phyloP scores from a whole-genome alignment of 2,329 filamentous ascomycete genomes.

The Penicillium sp. region DNA sequence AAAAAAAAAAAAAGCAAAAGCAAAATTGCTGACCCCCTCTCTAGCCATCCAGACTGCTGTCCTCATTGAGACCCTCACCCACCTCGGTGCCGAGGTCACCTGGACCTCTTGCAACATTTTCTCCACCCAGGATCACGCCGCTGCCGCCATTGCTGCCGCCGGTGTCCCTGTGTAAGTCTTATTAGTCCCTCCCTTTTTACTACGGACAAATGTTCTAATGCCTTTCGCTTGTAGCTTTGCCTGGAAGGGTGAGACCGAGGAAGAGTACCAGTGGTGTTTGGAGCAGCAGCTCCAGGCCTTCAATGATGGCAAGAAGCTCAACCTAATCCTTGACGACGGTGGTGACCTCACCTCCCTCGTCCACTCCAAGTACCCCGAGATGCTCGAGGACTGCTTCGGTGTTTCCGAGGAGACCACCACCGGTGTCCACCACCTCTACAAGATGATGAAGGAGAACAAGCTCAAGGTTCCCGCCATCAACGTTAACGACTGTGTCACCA shows the following conservation, averaged over 20 bases:
- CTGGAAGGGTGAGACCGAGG: slow-evolving; percentile 93
- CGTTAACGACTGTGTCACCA: slow-evolving; percentile 99
- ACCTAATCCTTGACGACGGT: slow-evolving; percentile 98
- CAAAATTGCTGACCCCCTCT: slow-evolving; percentile 11
- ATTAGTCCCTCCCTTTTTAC: slow-evolving; percentile 26
- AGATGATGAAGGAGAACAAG: slow-evolving; percentile 87
- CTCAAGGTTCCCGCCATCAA: slow-evolving; percentile 96
- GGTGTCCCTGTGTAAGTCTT: slow-evolving; percentile 74
- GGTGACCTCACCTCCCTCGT: slow-evolving; percentile 95
- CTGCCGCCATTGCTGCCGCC: slow-evolving; percentile 89
- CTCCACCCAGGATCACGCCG: slow-evolving; percentile 97
- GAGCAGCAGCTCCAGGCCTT: slow-evolving; percentile 97
- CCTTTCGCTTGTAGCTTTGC: too few relatives aligned
- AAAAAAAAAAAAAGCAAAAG: background rate
- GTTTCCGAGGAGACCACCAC: slow-evolving; percentile 99
- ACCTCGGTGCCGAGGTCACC: slow-evolving; percentile 95
- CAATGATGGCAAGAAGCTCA: slow-evolving; percentile 94
- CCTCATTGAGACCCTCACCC: slow-evolving; percentile 94
- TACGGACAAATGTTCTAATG: too few relatives aligned
- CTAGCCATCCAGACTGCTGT: slow-evolving; percentile 95
- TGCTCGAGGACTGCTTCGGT: slow-evolving; percentile 97
- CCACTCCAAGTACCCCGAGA: slow-evolving; percentile 97
- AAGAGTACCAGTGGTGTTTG: slow-evolving; percentile 99
- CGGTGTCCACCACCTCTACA: slow-evolving; percentile 98
- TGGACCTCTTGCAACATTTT: slow-evolving; percentile 99